Evolutionary conservation across 2,329 filamentous ascomycete species (phyloP).

Genomic region (Hymenoscyphus albidus): DNA sequence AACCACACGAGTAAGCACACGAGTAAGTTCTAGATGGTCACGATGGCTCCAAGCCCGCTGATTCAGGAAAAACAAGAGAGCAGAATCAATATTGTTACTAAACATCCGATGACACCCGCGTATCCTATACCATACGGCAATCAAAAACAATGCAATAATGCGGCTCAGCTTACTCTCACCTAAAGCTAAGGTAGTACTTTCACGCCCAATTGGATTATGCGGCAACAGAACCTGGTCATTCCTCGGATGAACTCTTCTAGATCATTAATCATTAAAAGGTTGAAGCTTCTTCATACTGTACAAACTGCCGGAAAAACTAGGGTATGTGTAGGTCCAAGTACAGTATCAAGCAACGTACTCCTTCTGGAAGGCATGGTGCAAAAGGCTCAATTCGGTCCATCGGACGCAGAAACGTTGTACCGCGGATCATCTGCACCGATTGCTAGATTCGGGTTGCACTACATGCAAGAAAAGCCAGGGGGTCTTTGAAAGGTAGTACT

Average conservation of each 20-base stretch:
- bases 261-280: background rate
- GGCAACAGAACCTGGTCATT: background rate
- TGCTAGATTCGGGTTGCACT: background rate
- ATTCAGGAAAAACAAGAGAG: too few species aligned
- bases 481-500: background rate
- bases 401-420: background rate
- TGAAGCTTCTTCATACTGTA: background rate
- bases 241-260: background rate
- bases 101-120: background rate
- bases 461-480: background rate
- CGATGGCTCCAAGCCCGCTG: too few species aligned
- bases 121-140: background rate
- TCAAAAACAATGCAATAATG: background rate
- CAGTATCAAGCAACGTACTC: background rate
- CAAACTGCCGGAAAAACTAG: background rate
- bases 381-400: background rate
- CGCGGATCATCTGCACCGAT: background rate
- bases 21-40: too few species aligned
- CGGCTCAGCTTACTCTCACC: constrained; percentile 1
- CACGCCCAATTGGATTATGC: background rate
- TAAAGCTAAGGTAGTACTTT: background rate
- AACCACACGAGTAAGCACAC: background rate
- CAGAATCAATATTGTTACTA: background rate
- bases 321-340: background rate
- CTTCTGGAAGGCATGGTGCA: background rate